phyloP scores from a whole-genome alignment of 1,139 yeast species.

The Debaryomycetaceae sp. region DNA sequence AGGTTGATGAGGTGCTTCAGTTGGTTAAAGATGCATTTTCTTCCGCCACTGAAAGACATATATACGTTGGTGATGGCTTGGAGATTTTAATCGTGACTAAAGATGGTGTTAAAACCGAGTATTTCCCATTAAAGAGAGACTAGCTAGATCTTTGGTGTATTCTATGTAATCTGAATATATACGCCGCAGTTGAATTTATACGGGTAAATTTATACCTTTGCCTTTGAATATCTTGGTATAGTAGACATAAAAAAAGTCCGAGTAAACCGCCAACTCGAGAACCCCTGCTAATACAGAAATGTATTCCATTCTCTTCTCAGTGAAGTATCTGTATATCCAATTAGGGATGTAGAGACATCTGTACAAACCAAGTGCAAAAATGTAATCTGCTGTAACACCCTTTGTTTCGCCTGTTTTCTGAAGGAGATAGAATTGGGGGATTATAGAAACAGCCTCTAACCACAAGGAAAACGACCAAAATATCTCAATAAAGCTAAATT shows the following conservation, averaged over 20 bases:
- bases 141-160: conserved; percentile 21
- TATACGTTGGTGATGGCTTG: conserved; percentile 95
- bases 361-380: conserved; percentile 88
- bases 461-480: conserved; percentile 78
- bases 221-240: conserved; percentile 79
- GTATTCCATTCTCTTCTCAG: conserved; percentile 66
- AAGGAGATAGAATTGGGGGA: conserved; percentile 88
- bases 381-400: conserved; percentile 84
- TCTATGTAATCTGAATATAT: neutral
- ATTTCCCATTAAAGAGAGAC: conserved; percentile 85
- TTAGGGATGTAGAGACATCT: conserved; percentile 88
- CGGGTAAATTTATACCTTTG: conserved; percentile 76
- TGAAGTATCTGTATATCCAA: conserved; percentile 85
- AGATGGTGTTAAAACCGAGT: conserved; percentile 85
- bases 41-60: conserved; percentile 97
- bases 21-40: conserved; percentile 91
- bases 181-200: conserved; percentile 23
- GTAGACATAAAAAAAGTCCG: conserved; percentile 93
- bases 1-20: conserved; percentile 79
- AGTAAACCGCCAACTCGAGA: conserved; percentile 80
- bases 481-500: conserved; percentile 59
- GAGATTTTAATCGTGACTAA: conserved; percentile 89
- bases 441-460: conserved; percentile 87
- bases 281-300: conserved; percentile 77
- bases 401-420: conserved; percentile 91